Percentiles rank a stretch among this genome's conserved stretches.
phyloP scores from a whole-genome alignment of 768 basidiomycete genomes.

The Leccinellum albellum region DNA sequence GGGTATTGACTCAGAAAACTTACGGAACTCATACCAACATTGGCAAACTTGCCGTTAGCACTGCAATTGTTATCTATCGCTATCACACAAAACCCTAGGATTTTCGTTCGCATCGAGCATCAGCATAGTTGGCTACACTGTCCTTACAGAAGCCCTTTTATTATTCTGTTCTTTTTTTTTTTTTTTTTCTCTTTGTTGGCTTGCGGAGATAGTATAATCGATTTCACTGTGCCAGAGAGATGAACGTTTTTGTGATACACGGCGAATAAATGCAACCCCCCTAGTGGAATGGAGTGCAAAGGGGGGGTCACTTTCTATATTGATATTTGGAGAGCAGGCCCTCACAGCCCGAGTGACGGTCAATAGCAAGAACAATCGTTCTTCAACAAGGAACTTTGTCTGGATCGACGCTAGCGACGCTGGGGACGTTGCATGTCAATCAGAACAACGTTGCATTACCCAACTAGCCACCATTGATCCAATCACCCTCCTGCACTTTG shows the following conservation, averaged over 20 bases:
- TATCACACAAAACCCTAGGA: constrained; percentile 22
- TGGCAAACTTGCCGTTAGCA: constrained; percentile 24
- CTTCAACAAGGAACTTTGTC: constrained; percentile 10
- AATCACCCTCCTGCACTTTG: constrained; percentile 50
- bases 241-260: constrained; percentile 11
- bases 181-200: constrained; percentile 2
- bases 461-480: constrained; percentile 62
- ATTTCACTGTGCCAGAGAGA: constrained; percentile 10
- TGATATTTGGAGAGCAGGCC: constrained; percentile 15
- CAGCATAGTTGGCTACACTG: constrained; percentile 19
- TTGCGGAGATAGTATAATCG: constrained; percentile 16
- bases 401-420: constrained; percentile 24
- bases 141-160: constrained; percentile 15
- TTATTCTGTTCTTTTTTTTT: too few relatives aligned
- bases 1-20: constrained; percentile 27
- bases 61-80: constrained; percentile 34
- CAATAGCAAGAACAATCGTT: constrained; percentile 25
- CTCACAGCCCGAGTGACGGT: constrained; percentile 20
- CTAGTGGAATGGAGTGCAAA: constrained; percentile 12
- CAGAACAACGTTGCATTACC: constrained; percentile 13
- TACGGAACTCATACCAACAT: constrained; percentile 34
- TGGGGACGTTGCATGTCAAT: constrained; percentile 26
- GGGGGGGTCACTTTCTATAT: constrained; percentile 28
- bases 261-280: constrained; percentile 18
- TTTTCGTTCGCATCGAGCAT: constrained; percentile 27